A percentile compares a stretch with the other conserved stretches of the same genome.
These are phyloP conservation scores for Lyophyllum decastes DNA, from an alignment of 768 basidiomycete species.

Conservation along the genomic window DNA sequence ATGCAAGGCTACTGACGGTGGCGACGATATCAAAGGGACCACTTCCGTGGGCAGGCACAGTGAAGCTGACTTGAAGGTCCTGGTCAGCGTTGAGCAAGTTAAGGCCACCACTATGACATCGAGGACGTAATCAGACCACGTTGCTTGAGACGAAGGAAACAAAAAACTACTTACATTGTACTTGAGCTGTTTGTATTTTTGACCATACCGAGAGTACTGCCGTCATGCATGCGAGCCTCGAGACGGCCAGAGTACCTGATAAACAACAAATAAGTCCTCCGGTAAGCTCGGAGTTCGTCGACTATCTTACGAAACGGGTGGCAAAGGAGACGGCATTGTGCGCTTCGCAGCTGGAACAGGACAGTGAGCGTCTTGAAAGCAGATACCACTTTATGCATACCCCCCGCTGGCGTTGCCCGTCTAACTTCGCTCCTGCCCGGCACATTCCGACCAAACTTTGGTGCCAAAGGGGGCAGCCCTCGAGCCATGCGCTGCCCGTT, in stretches of 20 bases:
- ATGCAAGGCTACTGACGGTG: conserved; percentile 29
- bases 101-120: conserved; percentile 32
- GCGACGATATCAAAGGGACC: conserved; percentile 34
- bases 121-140: not conserved
- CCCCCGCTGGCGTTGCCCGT: conserved; percentile 26
- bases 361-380: not conserved
- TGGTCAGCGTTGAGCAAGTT: conserved; percentile 29
- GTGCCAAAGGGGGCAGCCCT: conserved; percentile 42
- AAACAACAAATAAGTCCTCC: conserved; percentile 1
- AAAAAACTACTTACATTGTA: conserved; percentile 22
- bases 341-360: conserved; percentile 18
- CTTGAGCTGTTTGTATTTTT: conserved; percentile 29
- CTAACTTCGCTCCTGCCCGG: conserved; percentile 24
- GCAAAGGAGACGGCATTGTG: conserved; percentile 21
- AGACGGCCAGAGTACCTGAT: conserved; percentile 36
- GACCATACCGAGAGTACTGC: conserved; percentile 32
- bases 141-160: not conserved
- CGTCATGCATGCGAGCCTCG: conserved; percentile 32
- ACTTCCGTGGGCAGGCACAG: conserved; percentile 18
- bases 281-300: not conserved
- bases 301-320: conserved; percentile 26
- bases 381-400: conserved; percentile 16
- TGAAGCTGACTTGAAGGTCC: conserved; percentile 35
- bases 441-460: conserved; percentile 30
- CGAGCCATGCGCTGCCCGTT: conserved; percentile 47